A percentile compares a stretch with the other conserved stretches of the same genome.
phyloP scores from a whole-genome alignment of 352 stramenopile species.

The Globisporangium recalcitrans region DNA sequence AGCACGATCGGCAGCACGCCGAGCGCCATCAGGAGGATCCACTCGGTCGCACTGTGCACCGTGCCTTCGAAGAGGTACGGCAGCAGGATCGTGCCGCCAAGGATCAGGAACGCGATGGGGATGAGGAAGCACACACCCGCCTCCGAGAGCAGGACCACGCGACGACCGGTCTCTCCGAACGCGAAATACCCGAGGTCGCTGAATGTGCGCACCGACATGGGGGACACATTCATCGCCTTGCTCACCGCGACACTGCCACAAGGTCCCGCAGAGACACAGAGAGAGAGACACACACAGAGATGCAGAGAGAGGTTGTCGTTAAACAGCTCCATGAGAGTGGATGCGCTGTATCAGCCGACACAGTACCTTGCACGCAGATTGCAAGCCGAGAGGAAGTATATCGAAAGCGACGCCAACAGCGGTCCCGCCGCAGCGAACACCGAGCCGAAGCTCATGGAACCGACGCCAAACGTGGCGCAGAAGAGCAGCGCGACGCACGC shows the following conservation, averaged over 20 bases:
- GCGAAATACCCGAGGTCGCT: constrained; percentile 66
- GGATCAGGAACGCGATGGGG: constrained; percentile 67
- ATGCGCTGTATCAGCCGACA: no score
- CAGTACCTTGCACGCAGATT: constrained; percentile 60
- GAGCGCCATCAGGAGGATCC: constrained; percentile 55
- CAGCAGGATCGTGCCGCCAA: constrained; percentile 56
- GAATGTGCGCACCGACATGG: constrained; percentile 58
- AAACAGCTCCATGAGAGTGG: no score
- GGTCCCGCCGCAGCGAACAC: constrained; percentile 57
- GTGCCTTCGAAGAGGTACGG: constrained; percentile 41
- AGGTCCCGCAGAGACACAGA: no score
- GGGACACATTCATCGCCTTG: constrained; percentile 46
- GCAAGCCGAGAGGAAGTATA: constrained; percentile 77
- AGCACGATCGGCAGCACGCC: constrained; percentile 52
- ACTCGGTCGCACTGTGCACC: constrained; percentile 36
- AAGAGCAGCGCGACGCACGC: constrained; percentile 64
- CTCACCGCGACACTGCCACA: constrained; percentile 44
- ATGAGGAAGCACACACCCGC: constrained; percentile 57
- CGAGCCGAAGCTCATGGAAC: constrained; percentile 67
- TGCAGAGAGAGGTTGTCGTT: no score
- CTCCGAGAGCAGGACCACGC: constrained; percentile 50
- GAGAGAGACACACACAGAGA: constrained; percentile 2
- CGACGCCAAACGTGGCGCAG: constrained; percentile 68
- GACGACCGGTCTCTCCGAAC: constrained; percentile 41
- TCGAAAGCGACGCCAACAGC: constrained; percentile 44